Evolutionary conservation across 2,329 filamentous ascomycete genomes (phyloP), one percentile per base, ranked within the genome.

Genomic region (Penicillium sp.): DNA sequence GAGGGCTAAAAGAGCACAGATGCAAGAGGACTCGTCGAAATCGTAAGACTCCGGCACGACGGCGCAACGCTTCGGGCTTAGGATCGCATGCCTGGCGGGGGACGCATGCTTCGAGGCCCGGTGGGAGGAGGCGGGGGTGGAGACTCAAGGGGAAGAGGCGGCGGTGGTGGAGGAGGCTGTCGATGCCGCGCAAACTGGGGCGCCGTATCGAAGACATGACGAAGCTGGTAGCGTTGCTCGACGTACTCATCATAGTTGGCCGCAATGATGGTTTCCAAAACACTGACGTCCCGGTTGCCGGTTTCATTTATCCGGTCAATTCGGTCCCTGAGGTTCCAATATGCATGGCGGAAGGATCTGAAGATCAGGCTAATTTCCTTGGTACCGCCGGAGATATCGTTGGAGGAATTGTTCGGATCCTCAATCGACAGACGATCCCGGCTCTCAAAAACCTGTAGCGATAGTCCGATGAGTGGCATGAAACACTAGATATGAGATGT

Each of bases 341-440:
- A 84, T 0, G 90, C 90, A 2, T 86, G 78, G 1, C 84, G 79
- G 73, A 99, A 98, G 12, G 83, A 81, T n/a, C 81, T 73, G 64
- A 91, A 79, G 51, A 97, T 90, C 8, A 84, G 79, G 0, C 76
- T 65, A 7, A 90, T 90, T 65, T 91, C 90, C 48, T 81, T 84
- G 0, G 92, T 95, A 10, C 93, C 93, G 10, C 92, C 92, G 0
- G 95, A 89, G 28, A 99, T 95, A 70, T 99, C 95, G 73, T 98
- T 98, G 28, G 83, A 79, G 0, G 85, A 74, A 59, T 91, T 90
- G 74, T 98, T 96, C 0, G 95, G 95, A 71, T 99, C 95, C 59
- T 96, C 89, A 68, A 99, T 96, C 8, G 89, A 90, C 1, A 99
- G 82, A 1, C 92, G 87, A 53, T 89, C 82, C 14, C 75, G 76